Evolutionary conservation across 495 filamentous ascomycete genomes (phyloP), one percentile per base, ranked within the genome.

Genomic region (Aspergillus panamensis): DNA sequence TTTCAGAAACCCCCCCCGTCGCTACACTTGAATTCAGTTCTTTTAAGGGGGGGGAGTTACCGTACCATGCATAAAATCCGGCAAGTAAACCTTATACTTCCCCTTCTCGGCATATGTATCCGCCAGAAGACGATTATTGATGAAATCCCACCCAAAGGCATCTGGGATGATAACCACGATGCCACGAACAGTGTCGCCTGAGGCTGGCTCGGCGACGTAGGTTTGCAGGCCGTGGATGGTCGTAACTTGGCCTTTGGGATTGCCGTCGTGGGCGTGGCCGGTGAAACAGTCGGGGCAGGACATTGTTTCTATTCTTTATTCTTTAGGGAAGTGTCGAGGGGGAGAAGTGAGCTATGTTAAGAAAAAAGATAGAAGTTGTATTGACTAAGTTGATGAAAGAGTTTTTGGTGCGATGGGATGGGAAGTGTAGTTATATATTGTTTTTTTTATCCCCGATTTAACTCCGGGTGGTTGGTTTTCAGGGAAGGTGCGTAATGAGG

Each of bases 11-110:
- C 7, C 16, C 19, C 42, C 42, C 20, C 17, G 40, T 8, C 40
- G 7, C 59, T 16, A 21, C 20, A 25, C 25, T 30, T 6, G 21
- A 19, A 53, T 53, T 7, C n/a, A 43, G 12, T 6, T 14, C 43
- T 6, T 20, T 20, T 40, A 17, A 16, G 21, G 16, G 21, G 45
- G 6, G 25, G 40, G n/a, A n/a, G n/a, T n/a, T n/a, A n/a, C n/a
- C n/a, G 55, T 37, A 82, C 84, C 83, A 52, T 75, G 66, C 80
- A 85, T 82, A 60, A 87, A 83, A 54, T 87, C 82, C 0, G 83
- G 84, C 42, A 82, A 59, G 59, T 81, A 83, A 30, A 86, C 81
- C 4, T 63, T 66, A 59, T 72, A 79, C 10, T 66, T 71, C 0
- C 77, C 75, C 55, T 73, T 73, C 25, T 74, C 65, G 3, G 83